Conservation (phyloP, 2,329 filamentous ascomycete species). For the Zymoseptoria passerinii region DNA sequence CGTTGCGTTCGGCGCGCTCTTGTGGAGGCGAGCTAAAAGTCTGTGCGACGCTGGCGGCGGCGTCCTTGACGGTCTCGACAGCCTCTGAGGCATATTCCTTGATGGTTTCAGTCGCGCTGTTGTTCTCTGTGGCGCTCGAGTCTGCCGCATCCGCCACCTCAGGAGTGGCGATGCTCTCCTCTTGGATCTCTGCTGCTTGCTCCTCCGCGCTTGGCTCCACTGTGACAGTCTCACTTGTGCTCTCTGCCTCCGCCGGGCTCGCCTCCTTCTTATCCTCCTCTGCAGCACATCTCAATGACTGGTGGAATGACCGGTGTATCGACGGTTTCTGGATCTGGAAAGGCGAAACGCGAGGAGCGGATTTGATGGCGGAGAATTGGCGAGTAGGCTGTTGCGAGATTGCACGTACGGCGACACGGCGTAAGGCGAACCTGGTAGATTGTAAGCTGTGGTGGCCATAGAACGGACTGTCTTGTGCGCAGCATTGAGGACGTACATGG, state of each 20-base stretch:
- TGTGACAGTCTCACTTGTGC: constrained; percentile 29
- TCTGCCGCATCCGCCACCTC: constrained; percentile 21
- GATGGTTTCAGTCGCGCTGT: constrained; percentile 7
- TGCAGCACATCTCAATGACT: constrained; percentile 30
- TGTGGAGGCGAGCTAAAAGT: constrained; percentile 1
- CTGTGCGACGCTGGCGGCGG: constrained; percentile 4
- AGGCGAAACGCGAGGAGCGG: constrained; percentile 19
- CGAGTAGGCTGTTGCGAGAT: constrained; percentile 40
- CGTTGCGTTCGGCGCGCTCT: constrained; percentile 2
- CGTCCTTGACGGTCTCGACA: background rate
- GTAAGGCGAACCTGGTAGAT: constrained; percentile 44
- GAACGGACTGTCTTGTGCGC: background rate
- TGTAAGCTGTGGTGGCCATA: background rate
- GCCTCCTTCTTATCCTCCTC: constrained; percentile 33
- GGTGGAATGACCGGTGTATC: constrained; percentile 31
- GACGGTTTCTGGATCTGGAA: constrained; percentile 33
- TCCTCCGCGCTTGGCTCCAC: constrained; percentile 25
- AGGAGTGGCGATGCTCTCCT: constrained; percentile 17
- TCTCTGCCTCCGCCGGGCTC: constrained; percentile 20
- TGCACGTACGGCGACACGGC: constrained; percentile 49
- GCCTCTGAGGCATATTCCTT: constrained; percentile 8
- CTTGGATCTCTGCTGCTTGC: constrained; percentile 22
- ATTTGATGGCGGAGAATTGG: constrained; percentile 30
- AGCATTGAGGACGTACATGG: background rate
- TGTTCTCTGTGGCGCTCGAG: constrained; percentile 13